Conservation (phyloP, 1,139 yeast genomes). For the Diutina siamensis region DNA sequence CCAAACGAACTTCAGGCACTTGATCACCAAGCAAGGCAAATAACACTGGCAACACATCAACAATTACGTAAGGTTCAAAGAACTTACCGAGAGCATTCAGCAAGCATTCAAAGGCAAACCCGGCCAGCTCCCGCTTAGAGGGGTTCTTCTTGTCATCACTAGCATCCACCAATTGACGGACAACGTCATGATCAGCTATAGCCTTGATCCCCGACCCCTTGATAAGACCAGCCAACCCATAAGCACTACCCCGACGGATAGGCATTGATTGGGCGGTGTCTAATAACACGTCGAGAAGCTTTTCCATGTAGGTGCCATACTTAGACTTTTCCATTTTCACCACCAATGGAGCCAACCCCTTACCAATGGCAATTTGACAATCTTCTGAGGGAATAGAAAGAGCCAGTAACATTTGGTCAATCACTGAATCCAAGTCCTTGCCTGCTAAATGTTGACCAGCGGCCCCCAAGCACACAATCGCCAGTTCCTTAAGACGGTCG, state of each 20-base stretch:
- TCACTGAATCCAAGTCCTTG: slow-evolving; percentile 49
- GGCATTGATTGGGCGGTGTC: slow-evolving; percentile 33
- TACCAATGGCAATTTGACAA: slow-evolving; percentile 79
- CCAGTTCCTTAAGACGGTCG: slow-evolving; percentile 55
- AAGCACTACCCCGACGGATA: slow-evolving; percentile 85
- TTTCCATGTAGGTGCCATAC: slow-evolving; percentile 43
- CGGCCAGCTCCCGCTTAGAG: slow-evolving; percentile 75
- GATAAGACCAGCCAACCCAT: slow-evolving; percentile 87
- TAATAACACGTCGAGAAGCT: slow-evolving; percentile 48
- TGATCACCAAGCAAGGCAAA: slow-evolving; percentile 78
- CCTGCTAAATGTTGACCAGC: slow-evolving; percentile 79
- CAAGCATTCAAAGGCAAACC: slow-evolving; percentile 75
- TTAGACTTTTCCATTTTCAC: slow-evolving; percentile 35
- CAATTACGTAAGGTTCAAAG: slow-evolving; percentile 87
- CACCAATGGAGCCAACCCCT: slow-evolving; percentile 77
- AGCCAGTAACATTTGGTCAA: slow-evolving; percentile 60
- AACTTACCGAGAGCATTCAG: slow-evolving; percentile 62
- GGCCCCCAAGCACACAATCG: slow-evolving; percentile 74
- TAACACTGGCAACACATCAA: slow-evolving; percentile 72
- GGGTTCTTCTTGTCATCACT: slow-evolving; percentile 78
- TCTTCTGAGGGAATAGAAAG: slow-evolving; percentile 81
- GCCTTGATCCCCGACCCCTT: slow-evolving; percentile 82
- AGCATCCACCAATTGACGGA: slow-evolving; percentile 70
- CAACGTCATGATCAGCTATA: slow-evolving; percentile 62
- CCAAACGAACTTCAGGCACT: slow-evolving; percentile 74